A percentile compares a stretch with the other conserved stretches of the same genome.
These are phyloP conservation scores for Sphaerobolus stellatus DNA, from an alignment of 1,284 basidiomycete genomes.

Conservation along the genomic window DNA sequence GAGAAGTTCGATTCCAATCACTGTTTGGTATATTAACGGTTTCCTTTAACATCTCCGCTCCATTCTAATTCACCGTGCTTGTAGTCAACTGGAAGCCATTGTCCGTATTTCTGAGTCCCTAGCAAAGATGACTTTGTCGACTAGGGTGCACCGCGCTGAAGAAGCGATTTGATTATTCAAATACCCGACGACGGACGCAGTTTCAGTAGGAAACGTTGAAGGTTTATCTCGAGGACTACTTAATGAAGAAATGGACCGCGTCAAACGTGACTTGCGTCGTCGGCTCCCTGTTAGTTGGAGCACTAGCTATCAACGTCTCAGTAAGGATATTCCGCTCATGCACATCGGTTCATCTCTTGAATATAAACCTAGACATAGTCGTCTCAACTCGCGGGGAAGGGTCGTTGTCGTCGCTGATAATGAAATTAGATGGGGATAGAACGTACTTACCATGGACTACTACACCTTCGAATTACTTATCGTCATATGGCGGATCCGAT, in stretches of 20 bases:
- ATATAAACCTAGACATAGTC: too few species aligned
- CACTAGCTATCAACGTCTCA: conserved; percentile 90
- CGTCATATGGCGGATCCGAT: too few species aligned
- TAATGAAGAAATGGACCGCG: conserved; percentile 90
- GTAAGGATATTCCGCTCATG: too few species aligned
- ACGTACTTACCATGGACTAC: too few species aligned
- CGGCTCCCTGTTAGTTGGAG: conserved; percentile 96
- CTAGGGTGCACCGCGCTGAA: conserved; percentile 94
- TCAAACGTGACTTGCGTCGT: conserved; percentile 89
- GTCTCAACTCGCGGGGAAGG: too few species aligned
- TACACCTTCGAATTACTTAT: too few species aligned
- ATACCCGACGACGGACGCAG: conserved; percentile 98
- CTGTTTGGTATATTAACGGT: conserved; percentile 74
- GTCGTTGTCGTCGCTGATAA: too few species aligned
- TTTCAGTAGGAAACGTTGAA: conserved; percentile 89
- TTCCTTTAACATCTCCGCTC: not conserved
- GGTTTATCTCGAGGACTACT: conserved; percentile 91
- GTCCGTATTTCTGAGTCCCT: conserved; percentile 97
- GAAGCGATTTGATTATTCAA: conserved; percentile 99
- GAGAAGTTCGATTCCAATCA: conserved; percentile 97
- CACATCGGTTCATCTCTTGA: too few species aligned
- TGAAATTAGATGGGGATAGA: too few species aligned
- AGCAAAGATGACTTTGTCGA: conserved; percentile 90
- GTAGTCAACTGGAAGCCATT: conserved; percentile 96
- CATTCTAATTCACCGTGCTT: conserved; percentile 11